Base-by-base conservation (phyloP, 257 asterid genomes). In the Ilex asprella region DNA sequence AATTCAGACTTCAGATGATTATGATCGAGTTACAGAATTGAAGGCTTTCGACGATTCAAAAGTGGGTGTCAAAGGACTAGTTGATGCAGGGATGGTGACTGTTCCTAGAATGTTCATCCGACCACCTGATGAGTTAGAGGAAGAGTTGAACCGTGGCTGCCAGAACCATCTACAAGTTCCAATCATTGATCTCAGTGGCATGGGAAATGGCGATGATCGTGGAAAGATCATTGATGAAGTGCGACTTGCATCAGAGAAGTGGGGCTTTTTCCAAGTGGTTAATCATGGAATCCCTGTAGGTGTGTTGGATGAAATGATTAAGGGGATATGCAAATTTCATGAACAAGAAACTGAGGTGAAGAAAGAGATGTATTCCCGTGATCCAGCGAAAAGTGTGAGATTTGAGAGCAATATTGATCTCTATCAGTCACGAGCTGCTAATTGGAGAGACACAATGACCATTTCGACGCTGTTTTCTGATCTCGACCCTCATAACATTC, bases 381-480 rank as follows among this genome's bases (percentile, higher is more conserved):
- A 80, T 30, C 8, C 1, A 49, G 30, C 2, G 63, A 73, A 59
- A 47, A 81, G 69, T 72, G 89, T 86, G 47, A 83, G 70, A 56
- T 86, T 68, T 58, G 69, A 58, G 0, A 89, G 91, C 72, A 85
- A 80, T 39, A 60, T 80, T 56, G 96, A 83, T 66, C 66, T 84
- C 39, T 82, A 72, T 27, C 63, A 65, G 0, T 78, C 94, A 0
- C 66, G 73, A 7, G 61, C 86, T 16, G 95, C 91, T 5, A 75
- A 72, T 65, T 90, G 95, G 95, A 84, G 83, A 61, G 96, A 90
- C 54, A 70, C 91, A 5, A 63, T 86, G 75, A 68, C 86, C 2
- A 58, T 89, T 30, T 72, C 83, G 30, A 31, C 70, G 12, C 2
- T 7, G 21, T 12, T 0, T n/a, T 29, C 70, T 1, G 69, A 67